Evolutionary conservation across 441 rosid genomes (phyloP).

Genomic region (Syzygium malaccense): DNA sequence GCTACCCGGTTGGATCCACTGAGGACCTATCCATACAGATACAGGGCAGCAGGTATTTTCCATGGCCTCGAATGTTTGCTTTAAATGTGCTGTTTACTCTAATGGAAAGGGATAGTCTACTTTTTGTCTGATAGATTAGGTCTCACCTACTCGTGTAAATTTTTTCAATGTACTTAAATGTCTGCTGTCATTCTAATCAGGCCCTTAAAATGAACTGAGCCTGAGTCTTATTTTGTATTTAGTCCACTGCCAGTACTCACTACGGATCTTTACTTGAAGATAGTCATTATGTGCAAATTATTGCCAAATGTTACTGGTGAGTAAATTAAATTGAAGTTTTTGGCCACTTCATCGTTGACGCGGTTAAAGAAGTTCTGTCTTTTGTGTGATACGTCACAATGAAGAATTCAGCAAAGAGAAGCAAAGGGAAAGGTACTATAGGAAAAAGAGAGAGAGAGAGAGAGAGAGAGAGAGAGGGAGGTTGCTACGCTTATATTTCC

Average conservation of each 20-base stretch:
- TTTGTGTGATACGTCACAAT: not conserved
- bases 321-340: not conserved
- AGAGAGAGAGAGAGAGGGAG: not conserved
- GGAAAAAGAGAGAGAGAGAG: not conserved
- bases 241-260: not conserved
- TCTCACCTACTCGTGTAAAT: not conserved
- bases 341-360: not conserved
- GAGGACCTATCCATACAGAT: constrained; percentile 94
- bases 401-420: not conserved
- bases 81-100: not conserved
- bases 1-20: constrained; percentile 86
- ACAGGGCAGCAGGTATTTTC: constrained; percentile 85
- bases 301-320: not conserved
- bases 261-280: not conserved
- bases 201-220: not conserved
- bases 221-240: not conserved
- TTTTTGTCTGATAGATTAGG: not conserved
- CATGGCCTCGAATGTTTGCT: constrained; percentile 8
- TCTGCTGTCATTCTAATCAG: not conserved
- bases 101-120: not conserved
- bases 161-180: not conserved
- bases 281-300: not conserved
- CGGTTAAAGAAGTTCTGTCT: not conserved
- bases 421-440: not conserved
- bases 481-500: no score